Percentiles rank a stretch among this genome's conserved stretches.
Evolutionary conservation across 768 basidiomycete species (phyloP).

Genomic region (Lentinula aciculospora): DNA sequence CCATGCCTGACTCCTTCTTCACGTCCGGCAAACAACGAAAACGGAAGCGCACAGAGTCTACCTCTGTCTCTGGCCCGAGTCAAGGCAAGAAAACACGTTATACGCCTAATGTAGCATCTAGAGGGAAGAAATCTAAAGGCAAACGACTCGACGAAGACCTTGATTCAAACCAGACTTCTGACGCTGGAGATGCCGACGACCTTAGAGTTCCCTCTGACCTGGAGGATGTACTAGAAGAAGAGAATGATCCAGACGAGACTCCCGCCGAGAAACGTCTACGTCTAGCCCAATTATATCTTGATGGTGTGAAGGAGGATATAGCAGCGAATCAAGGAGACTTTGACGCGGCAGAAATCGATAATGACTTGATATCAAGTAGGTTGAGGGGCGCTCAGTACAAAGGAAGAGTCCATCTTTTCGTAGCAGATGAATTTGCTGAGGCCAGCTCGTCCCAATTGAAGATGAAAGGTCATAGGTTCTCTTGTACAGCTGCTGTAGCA

Average conservation of each 20-base stretch:
- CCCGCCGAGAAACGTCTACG: slow-evolving; percentile 90
- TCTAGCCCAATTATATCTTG: slow-evolving; percentile 85
- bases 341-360: slow-evolving; percentile 94
- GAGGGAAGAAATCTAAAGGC: slow-evolving; percentile 4
- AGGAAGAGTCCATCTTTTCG: slow-evolving; percentile 78
- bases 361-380: slow-evolving; percentile 84
- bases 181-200: slow-evolving; percentile 70
- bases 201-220: slow-evolving; percentile 34
- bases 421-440: slow-evolving; percentile 60
- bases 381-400: slow-evolving; percentile 87
- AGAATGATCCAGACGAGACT: slow-evolving; percentile 86
- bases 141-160: slow-evolving; percentile 54
- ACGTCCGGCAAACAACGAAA: slow-evolving; percentile 53
- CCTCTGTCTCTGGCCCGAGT: slow-evolving; percentile 19
- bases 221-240: slow-evolving; percentile 48
- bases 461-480: slow-evolving; percentile 68
- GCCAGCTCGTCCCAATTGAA: slow-evolving; percentile 47
- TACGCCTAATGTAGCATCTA: slow-evolving; percentile 15
- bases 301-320: slow-evolving; percentile 65
- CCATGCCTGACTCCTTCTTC: slow-evolving; percentile 89
- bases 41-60: slow-evolving; percentile 45
- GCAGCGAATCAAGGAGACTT: slow-evolving; percentile 75
- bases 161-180: slow-evolving; percentile 52
- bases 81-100: slow-evolving; percentile 21
- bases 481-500: slow-evolving; percentile 77